Base-by-base conservation (phyloP, 2,329 filamentous ascomycete genomes). In the Colletotrichum eleusines region DNA sequence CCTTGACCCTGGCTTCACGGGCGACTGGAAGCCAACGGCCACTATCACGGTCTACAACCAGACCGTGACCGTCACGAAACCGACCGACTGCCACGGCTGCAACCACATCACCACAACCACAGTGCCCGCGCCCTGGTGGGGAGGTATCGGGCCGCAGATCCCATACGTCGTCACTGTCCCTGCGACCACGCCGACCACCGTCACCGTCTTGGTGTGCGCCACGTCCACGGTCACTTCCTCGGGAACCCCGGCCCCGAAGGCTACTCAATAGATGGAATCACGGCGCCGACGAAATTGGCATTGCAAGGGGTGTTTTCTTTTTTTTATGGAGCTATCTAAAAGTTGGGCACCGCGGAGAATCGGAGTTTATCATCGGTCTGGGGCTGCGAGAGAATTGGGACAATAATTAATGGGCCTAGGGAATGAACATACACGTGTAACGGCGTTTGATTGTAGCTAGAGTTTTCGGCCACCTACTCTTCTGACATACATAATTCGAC, bases 1-100 rank as follows among this genome's bases (percentile, higher is more conserved):
- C 12, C n/a, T 48, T 1, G 63, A 70, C n/a, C 31, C 40, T 1
- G 67, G 67, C 5, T 70, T 70, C 63, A 70, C 67, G 4, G 67
- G 67, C 40, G 63, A 67, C 20, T 67, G n/a, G 50, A 8, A 51
- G 0, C 63, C 67, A 1, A 70, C 63, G 3, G 48, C 3, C 1
- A 70, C 67, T 0, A 23, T 62, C 7, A 70, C 67, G 16, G 33
- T 67, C 33, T 70, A 67, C 55, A 61, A 50, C 33, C n/a, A 18
- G 18, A 70, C 67, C 7, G 50, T 62, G 1, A 62, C 55, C 26
- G 57, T 67, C 7, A 23, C 40, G 18, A 44, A 46, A 11, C 40
- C 63, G 5, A 50, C 40, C 14, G 63, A 70, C 26, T 70, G 67
- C 16, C 63, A 70, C 11, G 67, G 67, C 23, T 70, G 67, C 26